These are phyloP conservation scores for Metschnikowia drakensbergensis DNA, from an alignment of 805 yeast genomes.

Conservation along the genomic window DNA sequence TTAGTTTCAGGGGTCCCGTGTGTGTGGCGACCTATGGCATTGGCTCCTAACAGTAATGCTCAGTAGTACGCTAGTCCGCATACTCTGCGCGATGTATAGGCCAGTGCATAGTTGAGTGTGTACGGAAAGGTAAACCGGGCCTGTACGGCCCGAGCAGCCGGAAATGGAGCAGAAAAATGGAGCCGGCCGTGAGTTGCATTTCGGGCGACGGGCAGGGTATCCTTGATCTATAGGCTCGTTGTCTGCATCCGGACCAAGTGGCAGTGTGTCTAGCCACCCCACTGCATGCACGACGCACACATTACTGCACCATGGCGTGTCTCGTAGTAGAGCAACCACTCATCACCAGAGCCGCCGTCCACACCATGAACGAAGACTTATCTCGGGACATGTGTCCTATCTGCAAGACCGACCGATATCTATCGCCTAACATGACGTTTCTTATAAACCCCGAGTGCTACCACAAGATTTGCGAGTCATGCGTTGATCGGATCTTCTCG, in stretches of 20 bases:
- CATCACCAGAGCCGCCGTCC: neutral
- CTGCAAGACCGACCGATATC: constrained; percentile 90
- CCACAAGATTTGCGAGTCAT: constrained; percentile 94
- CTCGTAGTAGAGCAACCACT: neutral
- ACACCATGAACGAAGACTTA: constrained; percentile 40
- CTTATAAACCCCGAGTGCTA: constrained; percentile 96
- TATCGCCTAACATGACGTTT: constrained; percentile 89
- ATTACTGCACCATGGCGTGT: neutral
- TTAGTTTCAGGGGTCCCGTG: neutral
- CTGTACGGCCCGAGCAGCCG: neutral
- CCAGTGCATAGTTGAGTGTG: neutral
- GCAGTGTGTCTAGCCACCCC: neutral
- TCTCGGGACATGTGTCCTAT: constrained; percentile 89
- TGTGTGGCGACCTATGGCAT: neutral
- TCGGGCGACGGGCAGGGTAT: neutral
- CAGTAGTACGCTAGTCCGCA: neutral
- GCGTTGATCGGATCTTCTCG: constrained; percentile 92
- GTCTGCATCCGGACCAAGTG: neutral
- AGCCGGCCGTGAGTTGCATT: neutral
- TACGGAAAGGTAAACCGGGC: neutral
- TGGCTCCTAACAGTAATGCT: neutral
- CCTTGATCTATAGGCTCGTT: neutral
- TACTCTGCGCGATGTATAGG: constrained; percentile 3
- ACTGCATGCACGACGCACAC: neutral
- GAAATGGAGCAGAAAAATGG: neutral